Conservation (phyloP, 75 land plant species). For the Cupressus sempervirens region DNA sequence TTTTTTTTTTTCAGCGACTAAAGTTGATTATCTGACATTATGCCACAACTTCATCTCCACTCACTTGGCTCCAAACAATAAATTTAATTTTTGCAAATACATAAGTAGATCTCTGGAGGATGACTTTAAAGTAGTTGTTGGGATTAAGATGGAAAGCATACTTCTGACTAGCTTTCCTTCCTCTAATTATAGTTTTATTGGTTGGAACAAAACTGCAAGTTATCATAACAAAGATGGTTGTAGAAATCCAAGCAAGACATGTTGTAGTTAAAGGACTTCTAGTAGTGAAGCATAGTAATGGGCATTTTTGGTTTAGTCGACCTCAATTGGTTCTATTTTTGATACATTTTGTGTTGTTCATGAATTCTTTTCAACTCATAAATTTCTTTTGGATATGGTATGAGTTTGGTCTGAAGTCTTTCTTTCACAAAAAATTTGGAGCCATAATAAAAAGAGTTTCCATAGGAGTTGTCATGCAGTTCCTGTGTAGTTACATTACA, state of each 20-base stretch:
- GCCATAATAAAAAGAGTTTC: conserved; percentile 12
- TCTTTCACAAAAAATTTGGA: conserved; percentile 17
- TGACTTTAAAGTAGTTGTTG: conserved; percentile 85
- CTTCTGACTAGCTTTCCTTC: too few species aligned
- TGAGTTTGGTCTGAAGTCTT: conserved; percentile 22
- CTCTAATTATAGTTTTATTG: conserved; percentile 54
- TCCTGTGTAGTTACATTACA: conserved; percentile 66
- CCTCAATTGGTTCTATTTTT: conserved; percentile 58
- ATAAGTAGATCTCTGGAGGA: conserved; percentile 74
- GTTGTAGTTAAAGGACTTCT: conserved; percentile 55
- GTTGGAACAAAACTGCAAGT: conserved; percentile 80
- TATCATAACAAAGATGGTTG: conserved; percentile 60
- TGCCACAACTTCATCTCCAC: conserved; percentile 77
- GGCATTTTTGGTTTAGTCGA: conserved; percentile 72
- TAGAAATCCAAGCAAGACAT: conserved; percentile 38
- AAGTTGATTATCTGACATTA: conserved; percentile 71
- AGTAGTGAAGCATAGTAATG: conserved; percentile 51
- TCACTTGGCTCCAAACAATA: conserved; percentile 52
- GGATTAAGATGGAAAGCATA: conserved; percentile 64
- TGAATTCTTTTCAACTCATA: conserved; percentile 55
- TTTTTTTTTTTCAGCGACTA: conserved; percentile 66
- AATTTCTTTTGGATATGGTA: conserved; percentile 42
- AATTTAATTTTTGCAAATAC: conserved; percentile 74
- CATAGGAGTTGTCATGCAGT: conserved; percentile 35
- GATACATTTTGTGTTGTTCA: conserved; percentile 72